These are phyloP conservation scores for Pseudogymnoascus sp. DNA, from an alignment of 2,329 filamentous ascomycete species.

Conservation along the genomic window DNA sequence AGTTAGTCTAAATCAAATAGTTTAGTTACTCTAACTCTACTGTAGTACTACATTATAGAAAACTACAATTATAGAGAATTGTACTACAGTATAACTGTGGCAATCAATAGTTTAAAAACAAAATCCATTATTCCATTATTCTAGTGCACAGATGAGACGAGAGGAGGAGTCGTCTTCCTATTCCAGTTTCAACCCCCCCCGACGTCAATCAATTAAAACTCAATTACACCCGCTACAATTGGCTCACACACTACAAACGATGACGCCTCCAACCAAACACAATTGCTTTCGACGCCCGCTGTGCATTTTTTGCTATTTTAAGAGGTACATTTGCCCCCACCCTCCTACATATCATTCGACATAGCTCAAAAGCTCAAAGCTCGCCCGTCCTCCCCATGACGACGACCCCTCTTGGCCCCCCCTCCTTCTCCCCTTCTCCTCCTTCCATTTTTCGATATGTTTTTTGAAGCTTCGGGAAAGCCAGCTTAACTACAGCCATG, in stretches of 20 bases:
- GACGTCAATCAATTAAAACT: neutral
- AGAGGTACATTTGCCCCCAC: neutral
- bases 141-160: neutral
- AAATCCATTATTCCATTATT: neutral
- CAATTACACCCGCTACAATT: neutral
- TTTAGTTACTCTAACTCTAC: neutral
- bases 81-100: neutral
- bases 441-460: neutral
- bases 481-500: neutral
- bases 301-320: slow-evolving; percentile 1
- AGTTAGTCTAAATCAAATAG: neutral
- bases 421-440: neutral
- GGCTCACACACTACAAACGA: neutral
- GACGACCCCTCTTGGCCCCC: neutral
- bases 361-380: neutral
- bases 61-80: neutral
- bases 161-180: neutral
- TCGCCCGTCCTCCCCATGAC: neutral
- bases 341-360: neutral
- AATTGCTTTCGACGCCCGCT: neutral
- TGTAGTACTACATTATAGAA: neutral
- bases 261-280: neutral
- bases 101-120: neutral
- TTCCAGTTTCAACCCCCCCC: neutral
- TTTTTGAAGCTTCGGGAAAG: neutral